Base-by-base conservation (phyloP, 441 rosid species). In the Theobroma grandiflorum region DNA sequence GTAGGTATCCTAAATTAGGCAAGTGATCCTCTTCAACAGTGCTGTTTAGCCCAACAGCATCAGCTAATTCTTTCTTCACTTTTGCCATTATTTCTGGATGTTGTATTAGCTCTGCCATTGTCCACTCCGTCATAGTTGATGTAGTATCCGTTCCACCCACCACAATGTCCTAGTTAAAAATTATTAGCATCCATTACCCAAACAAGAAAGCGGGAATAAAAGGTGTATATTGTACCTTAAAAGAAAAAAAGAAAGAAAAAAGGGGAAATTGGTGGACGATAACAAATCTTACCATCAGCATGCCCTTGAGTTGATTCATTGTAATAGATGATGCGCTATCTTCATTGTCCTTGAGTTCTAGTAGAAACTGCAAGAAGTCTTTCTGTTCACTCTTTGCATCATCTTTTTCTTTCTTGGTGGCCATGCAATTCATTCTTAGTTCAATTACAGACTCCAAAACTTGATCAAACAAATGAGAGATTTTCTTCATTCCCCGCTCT, bases 21-120 rank as follows among this genome's bases (percentile, higher is more conserved):
- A 87, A 22, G 78, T 90, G 90, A 49, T 61, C 79, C 78, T 93
- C 95, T 70, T 93, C 93, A 0, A 93, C 89, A 4, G 61, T 9
- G 35, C 68, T 82, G 61, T 78, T 76, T 66, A 10, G 18, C 3
- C 93, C 90, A 4, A 90, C 91, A 6, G 90, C 82, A 12, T 87
- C 80, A 6, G 81, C 80, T 33, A 91, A 5, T 73, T 93, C 93
- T 73, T 85, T 67, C 40, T 72, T 49, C 16, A 86, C 82, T 57
- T 84, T 89, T 1, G 64, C 40, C 63, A 86, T 77, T 7, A 83
- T 84, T 22, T 75, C 79, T 0, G 84, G 91, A 71, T 90, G 81
- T 11, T 80, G 75, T 15, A 90, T 71, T 0, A 93, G 50, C 76
- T 89, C 89, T 0, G 94, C 73, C 90, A 89, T 83, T 8, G 87